Conservation (phyloP, 2,329 filamentous ascomycete genomes). For the Bipolaris oryzae region DNA sequence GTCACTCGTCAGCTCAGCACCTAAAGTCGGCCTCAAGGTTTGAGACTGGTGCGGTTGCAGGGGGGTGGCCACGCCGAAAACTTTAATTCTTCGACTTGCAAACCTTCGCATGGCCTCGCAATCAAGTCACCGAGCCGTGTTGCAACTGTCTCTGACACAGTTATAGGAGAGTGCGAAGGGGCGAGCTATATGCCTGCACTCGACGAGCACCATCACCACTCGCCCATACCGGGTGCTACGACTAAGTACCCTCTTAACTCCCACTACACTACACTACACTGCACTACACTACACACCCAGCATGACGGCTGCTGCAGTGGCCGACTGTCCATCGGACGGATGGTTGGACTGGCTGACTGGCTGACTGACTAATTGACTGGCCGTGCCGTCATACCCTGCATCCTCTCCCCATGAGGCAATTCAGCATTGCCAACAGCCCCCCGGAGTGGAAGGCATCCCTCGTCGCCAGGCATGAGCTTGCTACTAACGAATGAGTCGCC, state of each 20-base stretch:
- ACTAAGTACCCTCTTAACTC: no score
- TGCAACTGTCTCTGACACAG: conserved; percentile 23
- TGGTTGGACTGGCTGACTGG: no score
- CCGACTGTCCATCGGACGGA: no score
- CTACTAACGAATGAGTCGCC: conserved; percentile 13
- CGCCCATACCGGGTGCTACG: no score
- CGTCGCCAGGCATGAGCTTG: conserved; percentile 15
- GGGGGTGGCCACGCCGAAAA: conserved; percentile 45
- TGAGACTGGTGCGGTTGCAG: conserved; percentile 48
- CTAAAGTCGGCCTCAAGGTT: conserved; percentile 40
- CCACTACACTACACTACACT: no score
- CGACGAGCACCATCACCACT: neutral
- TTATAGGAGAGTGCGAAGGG: conserved; percentile 16
- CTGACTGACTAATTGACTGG: neutral
- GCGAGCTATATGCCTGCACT: conserved; percentile 4
- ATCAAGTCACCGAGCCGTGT: conserved; percentile 34
- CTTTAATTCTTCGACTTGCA: conserved; percentile 41
- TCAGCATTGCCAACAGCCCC: conserved; percentile 23
- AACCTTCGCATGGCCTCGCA: conserved; percentile 37
- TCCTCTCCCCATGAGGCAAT: conserved; percentile 9
- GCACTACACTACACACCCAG: no score
- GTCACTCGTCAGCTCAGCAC: conserved; percentile 34
- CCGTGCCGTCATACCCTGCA: conserved; percentile 10
- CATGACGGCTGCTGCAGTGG: no score
- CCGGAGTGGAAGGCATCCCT: conserved; percentile 19